phyloP scores from a whole-genome alignment of 2,329 filamentous ascomycete genomes.

The Davidsoniella eucalypti region DNA sequence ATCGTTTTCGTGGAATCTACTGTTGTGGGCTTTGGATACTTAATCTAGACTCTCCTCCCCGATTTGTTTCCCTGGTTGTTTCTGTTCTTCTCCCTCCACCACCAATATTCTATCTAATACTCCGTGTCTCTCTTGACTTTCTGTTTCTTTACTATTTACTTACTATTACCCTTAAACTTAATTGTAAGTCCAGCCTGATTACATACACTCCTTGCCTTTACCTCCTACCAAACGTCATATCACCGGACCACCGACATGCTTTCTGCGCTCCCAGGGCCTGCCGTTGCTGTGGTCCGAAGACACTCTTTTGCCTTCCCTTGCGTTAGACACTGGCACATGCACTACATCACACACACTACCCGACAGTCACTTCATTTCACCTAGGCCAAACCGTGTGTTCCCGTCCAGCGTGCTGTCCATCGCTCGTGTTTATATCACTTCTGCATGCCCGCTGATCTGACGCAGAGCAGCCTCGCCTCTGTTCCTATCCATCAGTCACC shows the following conservation, averaged over 20 bases:
- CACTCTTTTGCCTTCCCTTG: background rate
- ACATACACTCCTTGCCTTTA: background rate
- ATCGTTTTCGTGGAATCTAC: background rate
- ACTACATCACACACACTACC: background rate
- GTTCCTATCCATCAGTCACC: background rate
- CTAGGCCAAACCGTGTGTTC: background rate
- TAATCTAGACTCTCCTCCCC: constrained; percentile 1
- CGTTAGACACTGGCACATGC: background rate
- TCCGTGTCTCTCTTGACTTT: background rate
- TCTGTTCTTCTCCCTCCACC: background rate
- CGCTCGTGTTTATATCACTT: background rate
- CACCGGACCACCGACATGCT: too few relatives aligned
- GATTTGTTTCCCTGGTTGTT: background rate
- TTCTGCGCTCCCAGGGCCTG: background rate
- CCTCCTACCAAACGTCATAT: too few relatives aligned
- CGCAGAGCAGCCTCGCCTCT: background rate
- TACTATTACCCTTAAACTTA: background rate
- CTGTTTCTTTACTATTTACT: constrained; percentile 1
- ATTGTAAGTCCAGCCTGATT: background rate
- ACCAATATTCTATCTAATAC: constrained; percentile 1
- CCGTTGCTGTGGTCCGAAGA: background rate
- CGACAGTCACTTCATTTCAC: background rate
- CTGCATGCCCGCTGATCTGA: too few relatives aligned
- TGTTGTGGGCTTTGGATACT: background rate
- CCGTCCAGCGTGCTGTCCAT: background rate